Percentiles rank a stretch among this genome's conserved stretches.
Conservation (phyloP, 1,284 basidiomycete genomes). For the Pascua sp. region DNA sequence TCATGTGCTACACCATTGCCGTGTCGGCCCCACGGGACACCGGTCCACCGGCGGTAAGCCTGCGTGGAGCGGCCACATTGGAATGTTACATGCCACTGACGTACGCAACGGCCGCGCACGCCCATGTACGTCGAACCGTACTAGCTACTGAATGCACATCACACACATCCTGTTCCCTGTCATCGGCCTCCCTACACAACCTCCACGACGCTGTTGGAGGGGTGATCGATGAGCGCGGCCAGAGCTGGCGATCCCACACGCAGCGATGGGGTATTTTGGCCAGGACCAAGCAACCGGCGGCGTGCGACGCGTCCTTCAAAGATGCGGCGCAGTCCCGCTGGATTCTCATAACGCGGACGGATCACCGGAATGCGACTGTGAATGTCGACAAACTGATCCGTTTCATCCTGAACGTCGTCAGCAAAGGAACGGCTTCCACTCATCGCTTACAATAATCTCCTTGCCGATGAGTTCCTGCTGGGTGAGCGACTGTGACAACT, state of each 20-base stretch:
- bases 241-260: conserved; percentile 1
- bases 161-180: no score
- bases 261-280: neutral
- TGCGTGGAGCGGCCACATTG: no score
- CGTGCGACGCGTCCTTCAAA: conserved; percentile 38
- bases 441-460: conserved; percentile 40
- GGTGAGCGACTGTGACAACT: neutral
- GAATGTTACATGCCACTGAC: no score
- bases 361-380: conserved; percentile 29
- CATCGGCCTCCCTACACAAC: no score
- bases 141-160: no score
- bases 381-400: conserved; percentile 43
- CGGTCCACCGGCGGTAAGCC: no score
- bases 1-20: no score
- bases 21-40: no score
- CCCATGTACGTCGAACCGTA: no score
- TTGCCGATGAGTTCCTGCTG: conserved; percentile 40
- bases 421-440: neutral
- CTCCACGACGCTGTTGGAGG: neutral
- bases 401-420: conserved; percentile 35
- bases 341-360: conserved; percentile 5
- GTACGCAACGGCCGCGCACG: no score
- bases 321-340: conserved; percentile 31
- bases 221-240: conserved; percentile 1
- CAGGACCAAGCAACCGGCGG: conserved; percentile 20